phyloP scores from a whole-genome alignment of 1,139 yeast genomes.

The Saccharomyces hybrid region DNA sequence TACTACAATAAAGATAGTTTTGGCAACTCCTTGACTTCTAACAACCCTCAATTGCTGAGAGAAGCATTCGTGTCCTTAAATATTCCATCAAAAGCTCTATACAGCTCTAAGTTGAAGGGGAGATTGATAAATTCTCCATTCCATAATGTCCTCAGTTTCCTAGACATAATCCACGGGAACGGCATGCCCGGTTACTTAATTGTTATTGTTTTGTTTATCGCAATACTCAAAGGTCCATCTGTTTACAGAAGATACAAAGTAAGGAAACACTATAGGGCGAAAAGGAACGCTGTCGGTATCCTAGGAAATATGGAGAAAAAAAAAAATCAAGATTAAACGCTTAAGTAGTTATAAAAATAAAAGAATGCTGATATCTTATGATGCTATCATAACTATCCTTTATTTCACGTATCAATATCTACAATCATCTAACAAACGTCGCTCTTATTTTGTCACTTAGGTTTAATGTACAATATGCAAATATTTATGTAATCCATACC shows the following conservation, averaged over 20 bases:
- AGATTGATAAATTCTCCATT: constrained; percentile 41
- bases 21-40: constrained; percentile 28
- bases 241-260: constrained; percentile 3
- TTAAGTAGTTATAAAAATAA: not conserved
- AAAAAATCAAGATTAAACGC: constrained; percentile 8
- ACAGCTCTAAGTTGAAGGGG: constrained; percentile 5
- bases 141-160: constrained; percentile 19
- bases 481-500: constrained; percentile 59
- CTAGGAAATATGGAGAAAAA: constrained; percentile 13
- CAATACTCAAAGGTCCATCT: constrained; percentile 17
- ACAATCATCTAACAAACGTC: not conserved
- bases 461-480: not conserved
- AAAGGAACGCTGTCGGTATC: constrained; percentile 20
- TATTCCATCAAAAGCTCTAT: constrained; percentile 14
- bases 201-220: not conserved
- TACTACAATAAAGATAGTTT: constrained; percentile 32
- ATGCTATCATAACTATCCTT: not conserved
- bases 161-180: not conserved
- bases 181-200: not conserved
- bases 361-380: not conserved
- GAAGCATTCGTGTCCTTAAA: constrained; percentile 18
- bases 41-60: constrained; percentile 11
- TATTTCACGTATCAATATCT: not conserved
- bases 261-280: constrained; percentile 16
- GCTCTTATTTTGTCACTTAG: not conserved